Percentiles rank a stretch among this genome's conserved stretches.
Conservation (phyloP, 2,329 filamentous ascomycete genomes). For the Aspergillus terreus region DNA sequence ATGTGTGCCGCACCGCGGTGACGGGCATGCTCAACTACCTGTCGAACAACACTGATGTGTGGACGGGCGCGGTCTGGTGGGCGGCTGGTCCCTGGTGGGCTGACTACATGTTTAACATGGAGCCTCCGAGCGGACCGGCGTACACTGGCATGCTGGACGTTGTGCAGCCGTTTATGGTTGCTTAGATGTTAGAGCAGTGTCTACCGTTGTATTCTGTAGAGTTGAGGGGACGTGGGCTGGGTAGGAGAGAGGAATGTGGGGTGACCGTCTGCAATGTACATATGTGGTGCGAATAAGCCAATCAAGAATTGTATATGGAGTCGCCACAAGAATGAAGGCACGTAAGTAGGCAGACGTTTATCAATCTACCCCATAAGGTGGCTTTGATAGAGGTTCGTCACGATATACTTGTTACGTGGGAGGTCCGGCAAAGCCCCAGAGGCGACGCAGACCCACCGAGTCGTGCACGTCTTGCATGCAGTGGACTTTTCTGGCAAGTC, state of each 20-base stretch:
- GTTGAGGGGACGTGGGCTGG: background rate
- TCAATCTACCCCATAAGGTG: background rate
- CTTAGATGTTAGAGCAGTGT: background rate
- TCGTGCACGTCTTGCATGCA: background rate
- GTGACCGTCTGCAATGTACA: background rate
- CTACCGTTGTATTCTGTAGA: background rate
- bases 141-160: constrained; percentile 34
- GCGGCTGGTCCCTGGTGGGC: constrained; percentile 53
- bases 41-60: constrained; percentile 49
- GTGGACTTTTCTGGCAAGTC: background rate
- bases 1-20: constrained; percentile 45
- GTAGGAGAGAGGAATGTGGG: background rate
- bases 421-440: background rate
- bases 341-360: background rate
- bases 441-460: background rate
- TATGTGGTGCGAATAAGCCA: background rate
- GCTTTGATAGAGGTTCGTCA: background rate
- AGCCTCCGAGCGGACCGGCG: constrained; percentile 45
- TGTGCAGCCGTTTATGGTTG: constrained; percentile 20
- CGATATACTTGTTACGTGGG: background rate
- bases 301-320: background rate
- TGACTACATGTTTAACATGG: constrained; percentile 48
- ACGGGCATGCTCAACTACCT: constrained; percentile 48
- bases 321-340: background rate
- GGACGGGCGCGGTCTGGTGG: constrained; percentile 55